phyloP scores from a whole-genome alignment of 2,329 filamentous ascomycete species.

The Aspergillus sp. region DNA sequence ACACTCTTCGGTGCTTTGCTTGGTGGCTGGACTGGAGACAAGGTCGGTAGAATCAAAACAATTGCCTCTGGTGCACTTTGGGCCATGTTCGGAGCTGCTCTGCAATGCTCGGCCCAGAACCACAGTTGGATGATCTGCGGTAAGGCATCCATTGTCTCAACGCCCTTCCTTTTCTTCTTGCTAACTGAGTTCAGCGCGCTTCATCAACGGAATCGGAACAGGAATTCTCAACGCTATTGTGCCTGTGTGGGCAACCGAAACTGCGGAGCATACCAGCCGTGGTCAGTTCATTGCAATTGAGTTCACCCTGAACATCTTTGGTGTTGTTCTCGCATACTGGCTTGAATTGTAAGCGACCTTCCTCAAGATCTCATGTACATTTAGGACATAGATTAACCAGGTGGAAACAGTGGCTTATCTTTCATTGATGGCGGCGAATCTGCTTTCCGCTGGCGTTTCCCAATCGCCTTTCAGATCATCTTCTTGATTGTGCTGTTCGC shows the following conservation, averaged over 20 bases:
- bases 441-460: constrained; percentile 66
- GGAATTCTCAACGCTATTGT: constrained; percentile 70
- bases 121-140: constrained; percentile 69
- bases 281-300: constrained; percentile 71
- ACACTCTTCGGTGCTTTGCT: constrained; percentile 64
- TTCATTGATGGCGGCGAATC: constrained; percentile 61
- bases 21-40: constrained; percentile 65
- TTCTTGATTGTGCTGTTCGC: constrained; percentile 59
- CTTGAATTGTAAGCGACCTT: constrained; percentile 46
- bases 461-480: constrained; percentile 68
- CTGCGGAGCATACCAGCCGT: constrained; percentile 65
- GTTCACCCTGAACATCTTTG: constrained; percentile 72
- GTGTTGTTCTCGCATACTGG: constrained; percentile 66
- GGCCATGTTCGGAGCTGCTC: constrained; percentile 59
- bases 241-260: constrained; percentile 71
- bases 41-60: constrained; percentile 61
- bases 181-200: constrained; percentile 44
- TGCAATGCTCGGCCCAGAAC: constrained; percentile 68
- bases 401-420: constrained; percentile 50
- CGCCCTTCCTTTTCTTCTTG: background rate
- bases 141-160: constrained; percentile 31
- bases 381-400: background rate
- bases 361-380: too few species aligned
- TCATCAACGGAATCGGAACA: constrained; percentile 65
- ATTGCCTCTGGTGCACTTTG: constrained; percentile 61